Conservation (phyloP, 1,284 basidiomycete genomes). For the Malassezia obtusa region DNA sequence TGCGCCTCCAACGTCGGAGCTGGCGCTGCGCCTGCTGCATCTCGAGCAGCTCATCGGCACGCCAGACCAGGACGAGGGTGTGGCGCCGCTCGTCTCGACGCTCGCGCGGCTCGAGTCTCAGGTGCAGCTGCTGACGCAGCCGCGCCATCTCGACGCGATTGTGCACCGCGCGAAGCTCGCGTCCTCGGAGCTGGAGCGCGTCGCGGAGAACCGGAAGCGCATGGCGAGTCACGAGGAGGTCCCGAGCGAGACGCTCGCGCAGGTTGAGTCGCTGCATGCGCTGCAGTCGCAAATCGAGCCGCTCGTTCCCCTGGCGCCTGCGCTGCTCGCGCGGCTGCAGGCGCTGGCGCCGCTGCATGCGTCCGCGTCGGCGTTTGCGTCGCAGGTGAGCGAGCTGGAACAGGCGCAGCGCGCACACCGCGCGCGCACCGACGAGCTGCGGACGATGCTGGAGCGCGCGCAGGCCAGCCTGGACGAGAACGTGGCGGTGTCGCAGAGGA, state of each 20-base stretch:
- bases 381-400: constrained; percentile 59
- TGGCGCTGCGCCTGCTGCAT: neutral
- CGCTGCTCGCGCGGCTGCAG: constrained; percentile 74
- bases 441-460: constrained; percentile 57
- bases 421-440: constrained; percentile 61
- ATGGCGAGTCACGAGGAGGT: constrained; percentile 49
- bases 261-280: constrained; percentile 53
- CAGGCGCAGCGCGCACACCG: constrained; percentile 59
- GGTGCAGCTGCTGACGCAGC: constrained; percentile 79
- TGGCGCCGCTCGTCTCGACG: constrained; percentile 64
- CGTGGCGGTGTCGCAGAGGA: constrained; percentile 40
- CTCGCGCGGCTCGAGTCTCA: constrained; percentile 73
- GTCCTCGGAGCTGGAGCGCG: constrained; percentile 80
- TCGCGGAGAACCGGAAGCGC: constrained; percentile 54
- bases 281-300: constrained; percentile 74
- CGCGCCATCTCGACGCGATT: constrained; percentile 91
- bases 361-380: constrained; percentile 63
- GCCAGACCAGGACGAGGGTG: neutral
- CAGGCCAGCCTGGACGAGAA: constrained; percentile 59
- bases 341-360: constrained; percentile 74
- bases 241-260: constrained; percentile 38
- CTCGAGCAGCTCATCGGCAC: constrained; percentile 5
- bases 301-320: constrained; percentile 76
- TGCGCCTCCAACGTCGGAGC: neutral
- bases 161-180: constrained; percentile 85